Evolutionary conservation across 257 asterid genomes (phyloP).

Genomic region (Scutellaria barbata): DNA sequence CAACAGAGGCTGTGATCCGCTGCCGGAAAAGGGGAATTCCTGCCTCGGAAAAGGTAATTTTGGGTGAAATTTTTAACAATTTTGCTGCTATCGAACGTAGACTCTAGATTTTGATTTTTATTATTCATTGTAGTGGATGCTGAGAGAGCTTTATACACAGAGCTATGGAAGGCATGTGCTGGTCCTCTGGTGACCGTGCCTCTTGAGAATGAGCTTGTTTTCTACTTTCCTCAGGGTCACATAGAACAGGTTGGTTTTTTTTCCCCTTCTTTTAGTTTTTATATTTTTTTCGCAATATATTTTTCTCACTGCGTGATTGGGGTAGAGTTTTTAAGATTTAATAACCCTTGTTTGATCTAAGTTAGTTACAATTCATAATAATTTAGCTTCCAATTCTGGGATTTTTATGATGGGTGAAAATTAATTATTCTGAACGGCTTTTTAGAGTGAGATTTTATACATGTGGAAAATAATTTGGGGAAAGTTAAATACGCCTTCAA

Average conservation of each 20-base stretch:
- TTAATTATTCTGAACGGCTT: conserved; percentile 3
- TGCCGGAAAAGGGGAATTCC: conserved; percentile 50
- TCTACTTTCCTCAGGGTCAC: conserved; percentile 97
- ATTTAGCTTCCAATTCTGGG: conserved; percentile 18
- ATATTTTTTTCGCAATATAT: not conserved
- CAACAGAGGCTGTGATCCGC: conserved; percentile 41
- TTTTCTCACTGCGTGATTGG: not conserved
- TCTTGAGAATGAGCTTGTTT: conserved; percentile 77
- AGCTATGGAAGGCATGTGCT: conserved; percentile 97
- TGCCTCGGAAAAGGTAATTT: conserved; percentile 56
- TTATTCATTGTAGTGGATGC: conserved; percentile 56
- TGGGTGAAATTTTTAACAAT: not conserved
- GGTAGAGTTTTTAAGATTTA: not conserved
- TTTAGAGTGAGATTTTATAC: not conserved
- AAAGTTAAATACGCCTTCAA: not conserved
- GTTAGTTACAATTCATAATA: conserved; percentile 19
- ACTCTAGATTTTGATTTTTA: conserved; percentile 7
- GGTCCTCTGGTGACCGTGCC: conserved; percentile 97
- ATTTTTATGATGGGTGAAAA: not conserved
- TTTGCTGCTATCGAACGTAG: not conserved
- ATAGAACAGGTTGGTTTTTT: conserved; percentile 72
- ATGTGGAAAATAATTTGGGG: not conserved
- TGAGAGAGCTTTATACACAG: conserved; percentile 79
- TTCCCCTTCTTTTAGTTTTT: not conserved
- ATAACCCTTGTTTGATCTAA: conserved; percentile 27